phyloP scores from a whole-genome alignment of 1,284 basidiomycete species.

The Takashimella tepidaria region DNA sequence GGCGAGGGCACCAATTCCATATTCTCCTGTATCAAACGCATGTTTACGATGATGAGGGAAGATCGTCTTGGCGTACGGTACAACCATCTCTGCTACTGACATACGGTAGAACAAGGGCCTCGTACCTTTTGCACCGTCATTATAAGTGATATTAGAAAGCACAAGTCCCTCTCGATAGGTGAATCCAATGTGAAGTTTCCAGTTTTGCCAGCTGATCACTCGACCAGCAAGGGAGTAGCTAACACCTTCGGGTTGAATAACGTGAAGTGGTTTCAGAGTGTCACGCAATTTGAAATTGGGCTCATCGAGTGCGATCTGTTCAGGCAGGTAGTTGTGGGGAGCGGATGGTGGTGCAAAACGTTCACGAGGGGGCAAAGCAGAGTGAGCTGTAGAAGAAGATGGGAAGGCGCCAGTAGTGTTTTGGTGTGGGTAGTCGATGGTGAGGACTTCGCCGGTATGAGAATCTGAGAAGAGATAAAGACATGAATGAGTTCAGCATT shows the following conservation, averaged over 20 bases:
- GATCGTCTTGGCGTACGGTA: constrained; percentile 48
- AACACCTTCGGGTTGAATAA: constrained; percentile 86
- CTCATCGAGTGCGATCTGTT: constrained; percentile 45
- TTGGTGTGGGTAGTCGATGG: constrained; percentile 44
- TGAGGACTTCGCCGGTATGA: constrained; percentile 44
- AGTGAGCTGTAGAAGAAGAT: constrained; percentile 31
- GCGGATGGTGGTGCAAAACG: constrained; percentile 48
- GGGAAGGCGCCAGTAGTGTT: constrained; percentile 22
- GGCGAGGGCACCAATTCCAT: constrained; percentile 47
- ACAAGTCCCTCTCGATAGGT: constrained; percentile 45
- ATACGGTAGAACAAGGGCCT: constrained; percentile 49
- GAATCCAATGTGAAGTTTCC: constrained; percentile 37
- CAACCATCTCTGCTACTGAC: constrained; percentile 50
- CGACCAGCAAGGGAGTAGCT: constrained; percentile 79
- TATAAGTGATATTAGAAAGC: constrained; percentile 42
- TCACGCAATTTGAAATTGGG: constrained; percentile 58
- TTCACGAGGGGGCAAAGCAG: constrained; percentile 23
- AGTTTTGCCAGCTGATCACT: constrained; percentile 47
- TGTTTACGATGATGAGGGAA: constrained; percentile 47
- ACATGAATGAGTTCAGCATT: too few relatives aligned
- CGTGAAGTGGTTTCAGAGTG: constrained; percentile 77
- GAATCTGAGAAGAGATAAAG: constrained; percentile 34
- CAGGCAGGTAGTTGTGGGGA: constrained; percentile 49
- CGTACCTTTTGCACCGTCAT: constrained; percentile 37
- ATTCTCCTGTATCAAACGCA: constrained; percentile 52